phyloP scores from a whole-genome alignment of 371 early-diverging fungal species.

The Mycotypha africana region DNA sequence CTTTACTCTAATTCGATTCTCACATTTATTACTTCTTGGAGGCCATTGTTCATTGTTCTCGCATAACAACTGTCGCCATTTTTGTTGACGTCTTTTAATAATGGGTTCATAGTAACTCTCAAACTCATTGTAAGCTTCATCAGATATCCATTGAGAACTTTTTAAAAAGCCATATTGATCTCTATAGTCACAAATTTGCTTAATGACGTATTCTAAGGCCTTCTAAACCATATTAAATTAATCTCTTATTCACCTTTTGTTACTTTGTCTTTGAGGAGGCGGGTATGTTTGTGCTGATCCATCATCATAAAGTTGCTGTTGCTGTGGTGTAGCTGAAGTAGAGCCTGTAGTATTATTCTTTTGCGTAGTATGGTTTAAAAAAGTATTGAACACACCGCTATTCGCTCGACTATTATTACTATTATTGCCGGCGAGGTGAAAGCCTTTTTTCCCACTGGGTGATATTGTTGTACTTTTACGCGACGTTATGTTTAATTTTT shows the following conservation, averaged over 20 bases:
- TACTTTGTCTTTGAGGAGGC: slow-evolving; percentile 18
- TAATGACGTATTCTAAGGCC: background rate
- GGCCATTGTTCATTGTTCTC: slow-evolving; percentile 56
- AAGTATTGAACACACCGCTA: too few species aligned
- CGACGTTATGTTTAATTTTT: background rate
- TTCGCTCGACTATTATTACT: slow-evolving; percentile 8
- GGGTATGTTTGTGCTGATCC: slow-evolving; percentile 15
- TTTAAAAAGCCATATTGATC: slow-evolving; percentile 69
- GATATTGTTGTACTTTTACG: background rate
- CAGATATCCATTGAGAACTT: slow-evolving; percentile 54
- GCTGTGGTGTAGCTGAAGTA: too few species aligned
- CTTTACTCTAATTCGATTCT: background rate
- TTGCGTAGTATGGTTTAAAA: too few species aligned
- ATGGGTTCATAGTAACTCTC: slow-evolving; percentile 56
- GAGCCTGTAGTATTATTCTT: too few species aligned
- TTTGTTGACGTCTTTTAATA: slow-evolving; percentile 48
- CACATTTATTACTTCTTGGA: slow-evolving; percentile 55
- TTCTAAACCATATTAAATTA: background rate
- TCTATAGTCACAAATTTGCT: slow-evolving; percentile 13
- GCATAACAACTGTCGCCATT: slow-evolving; percentile 57
- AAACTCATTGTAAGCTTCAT: slow-evolving; percentile 51
- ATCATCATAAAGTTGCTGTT: slow-evolving; percentile 19
- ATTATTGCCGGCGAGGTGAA: slow-evolving; percentile 1
- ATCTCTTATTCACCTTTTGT: slow-evolving; percentile 8
- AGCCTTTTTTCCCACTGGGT: background rate